A percentile compares a stretch with the other conserved stretches of the same genome.
Evolutionary conservation across 179 eudicot genomes (phyloP).

Genomic region (Corrigiola litoralis): DNA sequence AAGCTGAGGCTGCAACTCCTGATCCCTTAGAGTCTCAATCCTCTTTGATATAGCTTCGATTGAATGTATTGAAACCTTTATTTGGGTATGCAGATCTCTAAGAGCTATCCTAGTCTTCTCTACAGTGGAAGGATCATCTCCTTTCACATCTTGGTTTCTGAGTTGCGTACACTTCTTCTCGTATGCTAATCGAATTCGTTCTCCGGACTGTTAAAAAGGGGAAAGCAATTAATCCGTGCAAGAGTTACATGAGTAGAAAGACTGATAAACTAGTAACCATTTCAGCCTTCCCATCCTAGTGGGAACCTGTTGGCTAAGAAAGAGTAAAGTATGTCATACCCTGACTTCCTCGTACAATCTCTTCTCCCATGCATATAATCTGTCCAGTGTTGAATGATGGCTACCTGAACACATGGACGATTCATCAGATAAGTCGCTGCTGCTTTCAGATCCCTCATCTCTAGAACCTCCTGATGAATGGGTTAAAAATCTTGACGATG

Average conservation of each 20-base stretch:
- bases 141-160: slow-evolving; percentile 73
- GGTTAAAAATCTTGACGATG: slow-evolving; percentile 68
- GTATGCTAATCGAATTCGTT: slow-evolving; percentile 70
- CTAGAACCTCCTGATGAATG: slow-evolving; percentile 52
- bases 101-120: slow-evolving; percentile 76
- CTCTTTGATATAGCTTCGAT: slow-evolving; percentile 88
- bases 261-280: not conserved
- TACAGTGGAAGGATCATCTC: slow-evolving; percentile 64
- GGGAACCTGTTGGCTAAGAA: not conserved
- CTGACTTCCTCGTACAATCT: slow-evolving; percentile 93
- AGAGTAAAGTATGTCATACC: slow-evolving; percentile 54
- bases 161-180: slow-evolving; percentile 82
- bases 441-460: slow-evolving; percentile 65
- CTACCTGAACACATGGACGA: slow-evolving; percentile 61
- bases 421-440: slow-evolving; percentile 67
- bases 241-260: not conserved
- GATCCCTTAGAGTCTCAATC: slow-evolving; percentile 83
- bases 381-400: slow-evolving; percentile 84
- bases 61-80: slow-evolving; percentile 91
- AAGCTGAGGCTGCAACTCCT: slow-evolving; percentile 89
- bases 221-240: not conserved
- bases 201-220: slow-evolving; percentile 58
- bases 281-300: not conserved
- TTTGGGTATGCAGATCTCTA: slow-evolving; percentile 75
- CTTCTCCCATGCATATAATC: slow-evolving; percentile 93